Percentiles rank a stretch among this genome's conserved stretches.
Conservation (phyloP, 2,329 filamentous ascomycete species). For the Neoascochyta sp. region DNA sequence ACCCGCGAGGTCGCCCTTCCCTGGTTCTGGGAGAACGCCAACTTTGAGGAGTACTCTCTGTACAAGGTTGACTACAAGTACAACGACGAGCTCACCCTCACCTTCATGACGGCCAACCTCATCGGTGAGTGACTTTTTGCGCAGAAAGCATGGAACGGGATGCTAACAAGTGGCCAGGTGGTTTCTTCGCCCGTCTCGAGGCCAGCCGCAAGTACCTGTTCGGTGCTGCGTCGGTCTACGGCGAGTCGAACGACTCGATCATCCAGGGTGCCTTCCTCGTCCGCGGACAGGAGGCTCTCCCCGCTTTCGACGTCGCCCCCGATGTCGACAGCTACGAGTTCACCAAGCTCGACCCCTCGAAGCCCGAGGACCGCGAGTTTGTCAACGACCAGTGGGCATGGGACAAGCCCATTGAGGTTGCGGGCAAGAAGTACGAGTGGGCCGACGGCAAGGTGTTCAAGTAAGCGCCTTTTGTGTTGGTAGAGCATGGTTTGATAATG, state of each 20-base stretch:
- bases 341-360: slow-evolving; percentile 90
- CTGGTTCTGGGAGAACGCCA: slow-evolving; percentile 98
- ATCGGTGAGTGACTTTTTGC: slow-evolving; percentile 56
- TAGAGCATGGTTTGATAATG: slow-evolving; percentile 23
- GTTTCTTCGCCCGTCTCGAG: slow-evolving; percentile 97
- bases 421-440: slow-evolving; percentile 86
- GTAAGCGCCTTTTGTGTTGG: slow-evolving; percentile 54
- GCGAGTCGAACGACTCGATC: slow-evolving; percentile 80
- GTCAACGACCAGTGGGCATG: slow-evolving; percentile 86
- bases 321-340: slow-evolving; percentile 97
- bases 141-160: neutral
- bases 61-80: slow-evolving; percentile 98
- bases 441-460: slow-evolving; percentile 98
- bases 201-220: slow-evolving; percentile 97
- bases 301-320: slow-evolving; percentile 94
- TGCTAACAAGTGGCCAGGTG: slow-evolving; percentile 49
- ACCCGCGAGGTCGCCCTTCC: slow-evolving; percentile 76
- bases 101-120: slow-evolving; percentile 99
- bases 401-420: slow-evolving; percentile 76
- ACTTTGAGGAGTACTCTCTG: slow-evolving; percentile 91
- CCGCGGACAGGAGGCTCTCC: slow-evolving; percentile 80
- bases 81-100: slow-evolving; percentile 93
- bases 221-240: slow-evolving; percentile 84
- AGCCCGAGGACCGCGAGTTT: slow-evolving; percentile 78
- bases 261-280: slow-evolving; percentile 92